phyloP scores from a whole-genome alignment of 31 red algal genomes.

The Porphyra umbilicalis region DNA sequence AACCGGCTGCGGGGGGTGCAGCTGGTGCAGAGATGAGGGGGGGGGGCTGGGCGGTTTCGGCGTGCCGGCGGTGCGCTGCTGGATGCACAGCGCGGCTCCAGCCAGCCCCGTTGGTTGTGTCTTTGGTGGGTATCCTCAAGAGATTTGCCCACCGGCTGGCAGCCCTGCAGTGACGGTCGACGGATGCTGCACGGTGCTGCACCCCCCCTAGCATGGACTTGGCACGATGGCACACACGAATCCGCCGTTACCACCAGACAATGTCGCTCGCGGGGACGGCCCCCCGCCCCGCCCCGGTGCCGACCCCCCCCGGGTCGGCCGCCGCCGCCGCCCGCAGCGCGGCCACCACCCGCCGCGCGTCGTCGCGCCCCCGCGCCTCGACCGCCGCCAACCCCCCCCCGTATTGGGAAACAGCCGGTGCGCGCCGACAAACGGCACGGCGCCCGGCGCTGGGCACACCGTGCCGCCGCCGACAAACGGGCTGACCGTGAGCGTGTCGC shows the following conservation, averaged over 20 bases:
- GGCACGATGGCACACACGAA: too few species aligned
- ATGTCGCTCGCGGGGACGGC: not conserved
- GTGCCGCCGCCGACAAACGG: not conserved
- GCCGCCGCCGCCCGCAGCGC: not conserved
- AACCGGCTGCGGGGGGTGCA: conserved; percentile 66
- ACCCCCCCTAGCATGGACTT: too few species aligned
- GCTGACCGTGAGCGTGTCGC: not conserved
- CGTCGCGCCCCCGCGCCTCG: not conserved
- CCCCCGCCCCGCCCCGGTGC: not conserved
- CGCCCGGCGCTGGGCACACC: not conserved
- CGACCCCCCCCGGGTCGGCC: not conserved
- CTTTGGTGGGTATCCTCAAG: too few species aligned
- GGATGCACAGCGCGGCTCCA: too few species aligned
- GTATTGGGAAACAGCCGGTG: not conserved
- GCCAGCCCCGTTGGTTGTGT: too few species aligned
- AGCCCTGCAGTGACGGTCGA: too few species aligned
- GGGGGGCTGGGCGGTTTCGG: not conserved
- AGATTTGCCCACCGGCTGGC: too few species aligned
- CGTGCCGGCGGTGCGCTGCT: too few species aligned
- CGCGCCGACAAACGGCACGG: not conserved
- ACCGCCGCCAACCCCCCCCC: not conserved
- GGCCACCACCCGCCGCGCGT: not conserved
- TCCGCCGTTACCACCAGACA: not conserved
- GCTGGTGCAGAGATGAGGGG: conserved; percentile 3
- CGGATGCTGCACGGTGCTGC: too few species aligned